These are phyloP conservation scores for Primulina tabacum DNA, from an alignment of 257 asterid species.

Conservation along the genomic window DNA sequence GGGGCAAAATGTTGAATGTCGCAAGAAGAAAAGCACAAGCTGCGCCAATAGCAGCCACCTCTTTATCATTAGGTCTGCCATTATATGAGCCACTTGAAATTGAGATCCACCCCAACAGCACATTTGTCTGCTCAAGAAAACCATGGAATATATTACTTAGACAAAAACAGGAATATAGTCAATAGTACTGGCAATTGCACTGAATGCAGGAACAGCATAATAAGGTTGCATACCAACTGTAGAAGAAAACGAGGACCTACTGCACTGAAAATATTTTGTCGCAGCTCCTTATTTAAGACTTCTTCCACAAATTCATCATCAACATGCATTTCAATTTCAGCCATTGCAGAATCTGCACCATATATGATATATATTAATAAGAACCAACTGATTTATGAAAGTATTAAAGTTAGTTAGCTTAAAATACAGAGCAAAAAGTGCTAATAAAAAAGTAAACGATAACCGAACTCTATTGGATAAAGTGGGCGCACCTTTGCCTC, in stretches of 20 bases:
- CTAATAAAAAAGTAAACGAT: slow-evolving; percentile 2
- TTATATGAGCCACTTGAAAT: slow-evolving; percentile 36
- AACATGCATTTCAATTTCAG: slow-evolving; percentile 72
- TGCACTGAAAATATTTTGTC: slow-evolving; percentile 66
- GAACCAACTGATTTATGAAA: slow-evolving; percentile 7
- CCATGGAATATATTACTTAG: slow-evolving; percentile 15
- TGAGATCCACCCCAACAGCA: slow-evolving; percentile 58
- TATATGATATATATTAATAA: slow-evolving; percentile 7
- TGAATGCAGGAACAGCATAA: slow-evolving; percentile 10
- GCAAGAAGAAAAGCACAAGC: slow-evolving; percentile 83
- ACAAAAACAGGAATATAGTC: slow-evolving; percentile 20
- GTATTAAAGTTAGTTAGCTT: not conserved
- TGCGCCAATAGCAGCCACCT: slow-evolving; percentile 77
- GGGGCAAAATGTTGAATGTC: slow-evolving; percentile 74
- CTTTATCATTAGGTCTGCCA: slow-evolving; percentile 52
- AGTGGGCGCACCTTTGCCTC: slow-evolving; percentile 47
- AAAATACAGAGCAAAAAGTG: not conserved
- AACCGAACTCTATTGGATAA: slow-evolving; percentile 11
- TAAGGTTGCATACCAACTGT: slow-evolving; percentile 58
- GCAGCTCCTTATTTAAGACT: slow-evolving; percentile 62
- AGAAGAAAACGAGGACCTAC: slow-evolving; percentile 73
- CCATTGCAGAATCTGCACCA: slow-evolving; percentile 42
- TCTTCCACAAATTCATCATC: slow-evolving; percentile 48
- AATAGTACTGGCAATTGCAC: slow-evolving; percentile 14
- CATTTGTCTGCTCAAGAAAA: slow-evolving; percentile 60